Evolutionary conservation across 768 basidiomycete species (phyloP).

Genomic region (Symmetrospora coprosmae): DNA sequence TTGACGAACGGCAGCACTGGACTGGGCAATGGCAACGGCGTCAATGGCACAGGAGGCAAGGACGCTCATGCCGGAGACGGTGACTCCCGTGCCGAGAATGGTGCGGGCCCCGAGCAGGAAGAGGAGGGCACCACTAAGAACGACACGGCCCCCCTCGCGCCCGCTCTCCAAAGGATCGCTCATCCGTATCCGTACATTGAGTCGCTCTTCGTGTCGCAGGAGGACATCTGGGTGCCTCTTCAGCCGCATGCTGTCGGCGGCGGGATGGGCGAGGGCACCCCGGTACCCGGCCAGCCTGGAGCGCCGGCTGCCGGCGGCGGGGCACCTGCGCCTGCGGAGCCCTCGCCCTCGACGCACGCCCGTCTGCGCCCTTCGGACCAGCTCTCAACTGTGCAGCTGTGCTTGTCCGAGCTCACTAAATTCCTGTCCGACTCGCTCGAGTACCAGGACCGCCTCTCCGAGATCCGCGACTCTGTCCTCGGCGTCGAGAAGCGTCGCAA

Average conservation of each 20-base stretch:
- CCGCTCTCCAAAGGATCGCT: not conserved
- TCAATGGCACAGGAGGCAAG: no score
- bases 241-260: no score
- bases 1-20: no score
- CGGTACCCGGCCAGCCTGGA: not conserved
- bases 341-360: not conserved
- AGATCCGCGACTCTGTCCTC: constrained; percentile 32
- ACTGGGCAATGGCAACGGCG: no score
- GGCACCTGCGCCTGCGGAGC: not conserved
- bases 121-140: no score
- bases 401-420: constrained; percentile 30
- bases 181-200: constrained; percentile 5
- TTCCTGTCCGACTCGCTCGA: constrained; percentile 33
- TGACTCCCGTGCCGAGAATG: no score
- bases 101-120: no score
- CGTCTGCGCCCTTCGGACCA: constrained; percentile 9
- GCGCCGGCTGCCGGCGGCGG: not conserved
- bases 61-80: no score
- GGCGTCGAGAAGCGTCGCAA: constrained; percentile 32
- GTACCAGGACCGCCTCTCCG: constrained; percentile 29
- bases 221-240: not conserved
- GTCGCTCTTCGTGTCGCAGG: not conserved
- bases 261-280: not conserved
- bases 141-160: no score
- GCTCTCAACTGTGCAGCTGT: constrained; percentile 26